Evolutionary conservation across 306 rosid genomes (phyloP).

Genomic region (Sicyos baderoa): DNA sequence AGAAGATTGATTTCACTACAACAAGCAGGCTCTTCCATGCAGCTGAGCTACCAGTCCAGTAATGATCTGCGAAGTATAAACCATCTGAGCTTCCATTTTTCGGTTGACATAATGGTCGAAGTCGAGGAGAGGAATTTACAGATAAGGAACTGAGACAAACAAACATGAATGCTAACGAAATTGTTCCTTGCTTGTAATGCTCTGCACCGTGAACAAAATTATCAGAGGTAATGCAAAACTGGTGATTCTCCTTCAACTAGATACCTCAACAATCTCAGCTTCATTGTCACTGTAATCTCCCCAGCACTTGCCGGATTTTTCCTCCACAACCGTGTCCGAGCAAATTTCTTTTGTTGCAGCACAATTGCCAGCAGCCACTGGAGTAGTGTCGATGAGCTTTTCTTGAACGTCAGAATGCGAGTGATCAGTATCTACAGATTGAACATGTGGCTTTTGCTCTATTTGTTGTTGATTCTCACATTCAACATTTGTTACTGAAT

Average conservation of each 20-base stretch:
- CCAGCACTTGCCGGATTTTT: constrained; percentile 62
- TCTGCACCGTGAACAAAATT: constrained; percentile 20
- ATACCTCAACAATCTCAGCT: constrained; percentile 52
- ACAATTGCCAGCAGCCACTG: constrained; percentile 24
- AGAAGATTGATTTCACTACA: background rate
- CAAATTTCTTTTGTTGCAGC: constrained; percentile 29
- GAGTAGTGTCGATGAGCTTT: constrained; percentile 31
- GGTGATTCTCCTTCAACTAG: constrained; percentile 37
- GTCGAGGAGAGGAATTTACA: constrained; percentile 22
- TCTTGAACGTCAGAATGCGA: constrained; percentile 33
- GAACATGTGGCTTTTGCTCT: constrained; percentile 36
- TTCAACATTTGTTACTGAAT: constrained; percentile 26
- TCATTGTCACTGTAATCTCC: constrained; percentile 91
- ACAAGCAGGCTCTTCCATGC: background rate
- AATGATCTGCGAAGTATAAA: constrained; percentile 12
- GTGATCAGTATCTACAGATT: constrained; percentile 29
- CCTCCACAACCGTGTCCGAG: constrained; percentile 30
- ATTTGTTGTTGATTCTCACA: constrained; percentile 36
- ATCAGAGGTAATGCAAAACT: constrained; percentile 7
- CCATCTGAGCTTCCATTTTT: background rate
- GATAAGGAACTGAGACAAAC: constrained; percentile 21
- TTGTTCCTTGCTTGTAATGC: constrained; percentile 27
- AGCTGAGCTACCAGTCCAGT: background rate
- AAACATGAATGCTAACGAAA: constrained; percentile 26
- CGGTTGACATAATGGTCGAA: constrained; percentile 18